Evolutionary conservation across 257 asterid genomes (phyloP).

Genomic region (Penstemon newberryi): DNA sequence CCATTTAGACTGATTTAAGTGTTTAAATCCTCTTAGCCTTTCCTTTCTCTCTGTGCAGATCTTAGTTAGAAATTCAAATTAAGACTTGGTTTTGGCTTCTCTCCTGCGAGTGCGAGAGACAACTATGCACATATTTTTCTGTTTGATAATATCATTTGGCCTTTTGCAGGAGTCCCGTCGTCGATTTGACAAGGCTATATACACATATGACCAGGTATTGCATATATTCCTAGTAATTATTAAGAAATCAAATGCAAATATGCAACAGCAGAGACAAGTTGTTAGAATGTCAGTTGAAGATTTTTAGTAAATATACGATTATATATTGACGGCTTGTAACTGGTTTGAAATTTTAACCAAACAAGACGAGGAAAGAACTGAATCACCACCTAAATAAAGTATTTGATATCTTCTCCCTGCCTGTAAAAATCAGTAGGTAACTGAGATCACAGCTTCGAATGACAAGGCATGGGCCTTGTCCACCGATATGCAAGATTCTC

Average conservation of each 20-base stretch:
- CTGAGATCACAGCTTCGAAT: neutral
- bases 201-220: conserved; percentile 83
- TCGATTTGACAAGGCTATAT: conserved; percentile 78
- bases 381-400: conserved; percentile 1
- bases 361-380: neutral
- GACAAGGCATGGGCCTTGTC: neutral
- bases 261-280: neutral
- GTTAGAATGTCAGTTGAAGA: neutral
- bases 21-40: neutral
- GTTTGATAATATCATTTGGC: conserved; percentile 31
- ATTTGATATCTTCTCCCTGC: neutral
- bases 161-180: conserved; percentile 88
- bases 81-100: conserved; percentile 21
- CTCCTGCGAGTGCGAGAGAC: conserved; percentile 21
- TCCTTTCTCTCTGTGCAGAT: conserved; percentile 1
- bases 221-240: conserved; percentile 21
- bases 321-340: neutral
- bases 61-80: neutral
- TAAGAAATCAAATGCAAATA: conserved; percentile 10
- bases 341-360: neutral
- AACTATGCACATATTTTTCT: conserved; percentile 11
- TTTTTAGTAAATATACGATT: neutral
- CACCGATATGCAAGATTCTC: neutral
- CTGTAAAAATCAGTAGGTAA: neutral
- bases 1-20: neutral